These are phyloP conservation scores for Blumeria hordei DNA, from an alignment of 2,329 filamentous ascomycete genomes.

Conservation along the genomic window DNA sequence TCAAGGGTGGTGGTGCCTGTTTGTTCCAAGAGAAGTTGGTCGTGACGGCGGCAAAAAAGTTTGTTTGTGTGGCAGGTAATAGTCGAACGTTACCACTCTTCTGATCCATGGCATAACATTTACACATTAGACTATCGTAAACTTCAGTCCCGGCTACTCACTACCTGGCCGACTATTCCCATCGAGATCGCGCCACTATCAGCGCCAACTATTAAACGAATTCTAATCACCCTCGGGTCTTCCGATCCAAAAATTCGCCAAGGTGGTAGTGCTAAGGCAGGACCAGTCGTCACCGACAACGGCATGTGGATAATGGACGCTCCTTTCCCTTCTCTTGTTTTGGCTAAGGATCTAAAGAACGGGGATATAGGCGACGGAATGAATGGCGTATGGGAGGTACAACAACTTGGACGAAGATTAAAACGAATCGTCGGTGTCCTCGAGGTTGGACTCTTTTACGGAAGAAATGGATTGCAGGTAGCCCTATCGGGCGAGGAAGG, in stretches of 20 bases:
- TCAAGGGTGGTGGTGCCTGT: conserved; percentile 95
- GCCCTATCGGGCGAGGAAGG: conserved; percentile 30
- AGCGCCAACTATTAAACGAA: conserved; percentile 49
- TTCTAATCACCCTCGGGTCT: conserved; percentile 50
- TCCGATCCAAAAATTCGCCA: conserved; percentile 45
- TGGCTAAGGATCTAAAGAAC: conserved; percentile 25
- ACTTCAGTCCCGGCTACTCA: conserved; percentile 49
- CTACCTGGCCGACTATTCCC: conserved; percentile 63
- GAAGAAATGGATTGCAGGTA: conserved; percentile 50
- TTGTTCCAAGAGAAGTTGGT: conserved; percentile 96
- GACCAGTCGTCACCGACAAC: conserved; percentile 67
- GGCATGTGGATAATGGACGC: conserved; percentile 82
- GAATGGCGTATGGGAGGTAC: conserved; percentile 58
- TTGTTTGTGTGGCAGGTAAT: conserved; percentile 64
- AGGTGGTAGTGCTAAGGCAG: conserved; percentile 52
- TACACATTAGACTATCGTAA: conserved; percentile 58
- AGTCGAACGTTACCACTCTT: neutral
- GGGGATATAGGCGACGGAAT: conserved; percentile 26
- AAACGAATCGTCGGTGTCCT: conserved; percentile 69
- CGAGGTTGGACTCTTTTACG: conserved; percentile 78
- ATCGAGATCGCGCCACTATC: conserved; percentile 83
- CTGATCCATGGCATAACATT: neutral
- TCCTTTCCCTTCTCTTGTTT: conserved; percentile 52
- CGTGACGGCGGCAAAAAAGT: conserved; percentile 58
- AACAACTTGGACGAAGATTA: conserved; percentile 45